Percentiles rank a stretch among this genome's conserved stretches.
These are phyloP conservation scores for Fraxinus greggii DNA, from an alignment of 305 asterid genomes.

Conservation along the genomic window DNA sequence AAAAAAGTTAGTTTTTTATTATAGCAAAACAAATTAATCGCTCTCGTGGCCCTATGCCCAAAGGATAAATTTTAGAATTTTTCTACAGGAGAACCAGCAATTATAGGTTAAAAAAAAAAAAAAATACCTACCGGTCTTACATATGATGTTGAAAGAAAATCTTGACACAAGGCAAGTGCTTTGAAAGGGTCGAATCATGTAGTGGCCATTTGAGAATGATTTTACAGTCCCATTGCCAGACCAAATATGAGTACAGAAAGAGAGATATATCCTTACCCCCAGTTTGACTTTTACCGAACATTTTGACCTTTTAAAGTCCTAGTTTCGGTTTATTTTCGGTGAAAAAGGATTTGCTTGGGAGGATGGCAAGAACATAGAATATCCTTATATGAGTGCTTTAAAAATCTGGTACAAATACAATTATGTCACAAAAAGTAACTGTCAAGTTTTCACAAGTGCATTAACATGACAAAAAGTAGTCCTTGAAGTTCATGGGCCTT, in stretches of 20 bases:
- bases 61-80: background rate
- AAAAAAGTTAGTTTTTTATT: background rate
- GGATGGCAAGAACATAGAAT: background rate
- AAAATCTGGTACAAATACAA: background rate
- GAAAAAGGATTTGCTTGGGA: background rate
- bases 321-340: background rate
- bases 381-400: background rate
- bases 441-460: background rate
- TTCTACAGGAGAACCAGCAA: background rate
- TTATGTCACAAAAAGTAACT: background rate
- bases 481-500: background rate
- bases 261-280: background rate
- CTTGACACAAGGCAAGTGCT: background rate
- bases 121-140: background rate
- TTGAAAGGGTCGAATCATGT: background rate
- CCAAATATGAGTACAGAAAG: background rate
- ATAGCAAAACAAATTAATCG: background rate
- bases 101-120: background rate
- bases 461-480: slow-evolving; percentile 1
- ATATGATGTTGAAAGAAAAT: background rate
- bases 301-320: background rate
- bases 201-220: background rate
- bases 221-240: background rate
- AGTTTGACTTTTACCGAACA: background rate
- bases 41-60: background rate